Conservation (phyloP, 2,329 filamentous ascomycete genomes). For the Raffaelea albimanens region DNA sequence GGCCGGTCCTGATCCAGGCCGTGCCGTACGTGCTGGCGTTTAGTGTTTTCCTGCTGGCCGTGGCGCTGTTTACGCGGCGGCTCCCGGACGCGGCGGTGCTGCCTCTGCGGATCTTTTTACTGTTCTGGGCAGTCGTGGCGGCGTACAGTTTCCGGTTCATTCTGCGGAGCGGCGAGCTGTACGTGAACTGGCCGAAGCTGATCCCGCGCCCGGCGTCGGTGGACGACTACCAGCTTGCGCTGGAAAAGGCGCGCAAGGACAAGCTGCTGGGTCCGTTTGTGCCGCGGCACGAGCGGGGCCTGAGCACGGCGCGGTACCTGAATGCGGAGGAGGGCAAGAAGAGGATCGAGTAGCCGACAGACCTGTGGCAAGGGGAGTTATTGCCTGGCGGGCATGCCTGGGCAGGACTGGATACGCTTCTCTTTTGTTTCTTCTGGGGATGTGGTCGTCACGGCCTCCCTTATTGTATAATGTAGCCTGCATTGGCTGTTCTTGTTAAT, state of each 20-base stretch:
- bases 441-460: no score
- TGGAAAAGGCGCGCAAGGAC: constrained; percentile 74
- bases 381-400: no score
- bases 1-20: constrained; percentile 83
- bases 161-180: constrained; percentile 73
- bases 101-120: constrained; percentile 70
- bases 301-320: constrained; percentile 72
- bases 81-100: constrained; percentile 67
- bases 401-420: no score
- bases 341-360: constrained; percentile 93
- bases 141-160: constrained; percentile 71
- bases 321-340: constrained; percentile 97
- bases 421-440: no score
- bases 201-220: constrained; percentile 79
- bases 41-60: constrained; percentile 71
- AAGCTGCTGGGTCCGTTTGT: constrained; percentile 70
- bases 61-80: constrained; percentile 64
- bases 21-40: constrained; percentile 85
- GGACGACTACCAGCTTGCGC: constrained; percentile 82
- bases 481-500: no score
- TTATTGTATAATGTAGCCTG: no score
- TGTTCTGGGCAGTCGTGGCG: constrained; percentile 66
- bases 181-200: constrained; percentile 98
- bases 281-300: constrained; percentile 66
- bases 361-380: no score